Evolutionary conservation across 805 yeast species (phyloP).

Genomic region (Myxozyma melibiosi): DNA sequence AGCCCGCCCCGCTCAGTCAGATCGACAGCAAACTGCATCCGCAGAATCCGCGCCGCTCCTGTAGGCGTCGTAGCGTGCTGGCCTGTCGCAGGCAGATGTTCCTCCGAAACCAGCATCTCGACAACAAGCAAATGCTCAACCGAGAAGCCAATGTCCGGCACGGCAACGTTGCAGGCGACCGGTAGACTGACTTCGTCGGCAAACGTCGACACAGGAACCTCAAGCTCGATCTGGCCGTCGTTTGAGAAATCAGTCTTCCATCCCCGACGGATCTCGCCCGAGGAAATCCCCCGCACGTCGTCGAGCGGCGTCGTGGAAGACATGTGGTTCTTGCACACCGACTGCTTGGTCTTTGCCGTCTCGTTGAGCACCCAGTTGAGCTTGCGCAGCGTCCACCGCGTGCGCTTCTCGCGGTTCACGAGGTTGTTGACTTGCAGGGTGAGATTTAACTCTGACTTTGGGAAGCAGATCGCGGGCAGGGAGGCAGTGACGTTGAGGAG

Average conservation of each 20-base stretch:
- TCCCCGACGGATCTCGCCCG: constrained; percentile 84
- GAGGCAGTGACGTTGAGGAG: constrained; percentile 84
- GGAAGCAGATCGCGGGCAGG: constrained; percentile 85
- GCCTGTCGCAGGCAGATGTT: constrained; percentile 48
- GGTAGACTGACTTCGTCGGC: constrained; percentile 10
- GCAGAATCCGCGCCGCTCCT: constrained; percentile 89
- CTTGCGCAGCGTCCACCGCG: constrained; percentile 93
- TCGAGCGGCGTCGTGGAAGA: constrained; percentile 44
- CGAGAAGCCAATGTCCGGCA: constrained; percentile 74
- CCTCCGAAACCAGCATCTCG: constrained; percentile 95
- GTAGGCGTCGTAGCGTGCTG: constrained; percentile 58
- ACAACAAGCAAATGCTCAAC: constrained; percentile 77
- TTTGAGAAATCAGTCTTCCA: constrained; percentile 92
- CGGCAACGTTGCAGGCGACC: constrained; percentile 73
- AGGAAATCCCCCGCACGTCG: constrained; percentile 70
- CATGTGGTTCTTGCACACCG: constrained; percentile 51
- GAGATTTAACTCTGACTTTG: constrained; percentile 80
- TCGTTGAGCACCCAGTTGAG: constrained; percentile 90
- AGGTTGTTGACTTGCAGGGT: constrained; percentile 74
- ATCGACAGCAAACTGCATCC: constrained; percentile 89
- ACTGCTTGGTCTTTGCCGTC: constrained; percentile 60
- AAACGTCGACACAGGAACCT: constrained; percentile 41
- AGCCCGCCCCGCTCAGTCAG: constrained; percentile 90
- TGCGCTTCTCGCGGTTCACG: constrained; percentile 40
- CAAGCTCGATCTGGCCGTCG: constrained; percentile 74